Evolutionary conservation across 305 asterid species (phyloP).

Genomic region (Striga hermonthica): DNA sequence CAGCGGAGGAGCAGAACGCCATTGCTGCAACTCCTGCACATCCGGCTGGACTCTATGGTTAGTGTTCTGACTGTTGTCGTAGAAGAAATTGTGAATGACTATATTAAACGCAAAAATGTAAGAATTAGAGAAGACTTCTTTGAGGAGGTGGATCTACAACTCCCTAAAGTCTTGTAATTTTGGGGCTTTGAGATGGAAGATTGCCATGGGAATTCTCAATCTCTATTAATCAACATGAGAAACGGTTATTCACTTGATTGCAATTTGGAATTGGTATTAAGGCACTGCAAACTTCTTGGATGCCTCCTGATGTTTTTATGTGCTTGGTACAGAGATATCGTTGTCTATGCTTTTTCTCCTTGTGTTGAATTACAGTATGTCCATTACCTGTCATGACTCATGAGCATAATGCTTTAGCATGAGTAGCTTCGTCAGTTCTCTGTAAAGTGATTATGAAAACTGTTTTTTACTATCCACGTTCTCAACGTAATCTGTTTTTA

Average conservation of each 20-base stretch:
- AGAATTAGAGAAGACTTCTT: neutral
- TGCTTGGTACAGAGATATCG: conserved; percentile 5
- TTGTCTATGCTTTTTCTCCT: conserved; percentile 6
- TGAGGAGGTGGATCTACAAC: neutral
- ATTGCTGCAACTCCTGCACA: conserved; percentile 97
- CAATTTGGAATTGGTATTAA: conserved; percentile 20
- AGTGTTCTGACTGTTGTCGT: conserved; percentile 31
- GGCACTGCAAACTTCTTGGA: conserved; percentile 15
- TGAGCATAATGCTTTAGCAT: neutral
- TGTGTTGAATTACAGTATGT: neutral
- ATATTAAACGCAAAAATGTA: neutral
- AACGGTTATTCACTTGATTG: neutral
- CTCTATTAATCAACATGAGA: conserved; percentile 10
- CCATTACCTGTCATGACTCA: conserved; percentile 19
- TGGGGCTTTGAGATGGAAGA: neutral
- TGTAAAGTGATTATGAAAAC: neutral
- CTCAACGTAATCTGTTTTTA: neutral
- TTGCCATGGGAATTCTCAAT: conserved; percentile 15
- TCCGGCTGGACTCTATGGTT: conserved; percentile 89
- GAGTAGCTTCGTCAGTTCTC: conserved; percentile 11
- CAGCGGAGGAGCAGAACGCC: conserved; percentile 83
- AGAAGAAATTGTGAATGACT: neutral
- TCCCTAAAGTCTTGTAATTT: no score
- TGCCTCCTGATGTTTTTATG: conserved; percentile 4
- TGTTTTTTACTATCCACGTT: conserved; percentile 13